Percentiles rank a stretch among this genome's conserved stretches.
Evolutionary conservation across 2,329 filamentous ascomycete species (phyloP).

Genomic region (Colletotrichum karsti): DNA sequence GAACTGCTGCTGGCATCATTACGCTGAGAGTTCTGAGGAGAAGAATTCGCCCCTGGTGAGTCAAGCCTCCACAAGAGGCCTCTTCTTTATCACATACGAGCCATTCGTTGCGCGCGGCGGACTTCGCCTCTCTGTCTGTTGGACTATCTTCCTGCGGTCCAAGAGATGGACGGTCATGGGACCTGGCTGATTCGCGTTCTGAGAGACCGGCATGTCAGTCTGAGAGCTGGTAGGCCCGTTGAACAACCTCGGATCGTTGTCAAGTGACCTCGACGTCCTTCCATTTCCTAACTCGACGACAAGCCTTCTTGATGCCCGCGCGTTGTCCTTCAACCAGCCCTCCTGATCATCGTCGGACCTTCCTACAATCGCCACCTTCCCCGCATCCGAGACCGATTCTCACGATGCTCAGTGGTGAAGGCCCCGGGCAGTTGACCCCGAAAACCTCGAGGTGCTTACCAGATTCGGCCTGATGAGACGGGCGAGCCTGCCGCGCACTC

Average conservation of each 20-base stretch:
- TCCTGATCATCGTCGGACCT: constrained; percentile 8
- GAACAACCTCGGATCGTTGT: background rate
- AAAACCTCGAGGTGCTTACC: constrained; percentile 3
- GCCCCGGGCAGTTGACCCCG: background rate
- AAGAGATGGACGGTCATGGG: constrained; percentile 11
- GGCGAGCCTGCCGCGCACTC: constrained; percentile 12
- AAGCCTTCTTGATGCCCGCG: background rate
- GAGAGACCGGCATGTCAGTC: background rate
- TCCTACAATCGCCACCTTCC: constrained; percentile 28
- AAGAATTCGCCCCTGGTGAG: background rate
- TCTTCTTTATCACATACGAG: background rate
- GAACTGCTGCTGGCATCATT: background rate
- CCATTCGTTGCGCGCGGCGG: background rate
- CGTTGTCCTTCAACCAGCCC: background rate
- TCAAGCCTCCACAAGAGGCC: background rate
- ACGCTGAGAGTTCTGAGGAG: background rate
- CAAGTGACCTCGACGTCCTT: constrained; percentile 19
- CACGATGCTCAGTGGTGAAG: constrained; percentile 26
- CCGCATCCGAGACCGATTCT: constrained; percentile 6
- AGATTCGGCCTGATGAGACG: background rate
- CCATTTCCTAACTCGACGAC: constrained; percentile 19
- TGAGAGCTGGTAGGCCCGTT: background rate
- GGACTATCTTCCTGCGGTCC: background rate
- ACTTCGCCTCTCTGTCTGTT: background rate
- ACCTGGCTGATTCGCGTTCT: background rate